Base-by-base conservation (phyloP, 2,329 filamentous ascomycete genomes). In the Kalaharituber pfeilii region DNA sequence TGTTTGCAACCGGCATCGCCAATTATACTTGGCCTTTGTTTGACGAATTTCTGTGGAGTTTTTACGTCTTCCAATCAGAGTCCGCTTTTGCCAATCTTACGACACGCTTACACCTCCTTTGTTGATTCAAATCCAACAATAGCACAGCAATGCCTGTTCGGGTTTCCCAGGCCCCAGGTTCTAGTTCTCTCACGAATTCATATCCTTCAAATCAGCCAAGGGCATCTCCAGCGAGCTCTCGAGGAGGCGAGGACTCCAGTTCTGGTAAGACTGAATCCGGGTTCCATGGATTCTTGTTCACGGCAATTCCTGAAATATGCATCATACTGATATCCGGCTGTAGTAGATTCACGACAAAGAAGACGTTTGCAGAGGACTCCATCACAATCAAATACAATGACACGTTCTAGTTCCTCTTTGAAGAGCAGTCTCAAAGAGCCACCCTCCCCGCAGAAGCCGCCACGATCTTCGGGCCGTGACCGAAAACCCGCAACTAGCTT, bases 291-390 rank as follows among this genome's bases (percentile, higher is more conserved):
- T 39, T 39, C 1, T 39, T 39, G n/a, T n/a, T n/a, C 20, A 3
- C 33, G 4, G 33, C 25, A 47, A 47, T 18, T 47, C 13, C 15
- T 47, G 5, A 47, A 25, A 47, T 25, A 22, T 36, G 9, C n/a
- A 22, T 13, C 13, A 47, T 13, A 22, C 42, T 47, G 22, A 47
- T 22, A 15, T 5, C 42, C 26, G 50, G 36, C 42, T 57, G 51
- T 50, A 61, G 57, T 47, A 42, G 59, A 61, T 42, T 57, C 58
- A 50, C 57, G 58, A 33, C 59, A 61, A 50, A 52, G 58, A 29
- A 61, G 60, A 53, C 59, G 58, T 52, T 51, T 61, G 25, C 58
- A 57, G 22, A 61, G 57, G 51, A 29, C 56, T 11, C 56, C 56
- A 22, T 26, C 54, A 9, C 58, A 60, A 49, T 47, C 56, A 18